A percentile compares a stretch with the other conserved stretches of the same genome.
phyloP scores from a whole-genome alignment of 192 early-diverging fungal species.

The Coemansia sp. region DNA sequence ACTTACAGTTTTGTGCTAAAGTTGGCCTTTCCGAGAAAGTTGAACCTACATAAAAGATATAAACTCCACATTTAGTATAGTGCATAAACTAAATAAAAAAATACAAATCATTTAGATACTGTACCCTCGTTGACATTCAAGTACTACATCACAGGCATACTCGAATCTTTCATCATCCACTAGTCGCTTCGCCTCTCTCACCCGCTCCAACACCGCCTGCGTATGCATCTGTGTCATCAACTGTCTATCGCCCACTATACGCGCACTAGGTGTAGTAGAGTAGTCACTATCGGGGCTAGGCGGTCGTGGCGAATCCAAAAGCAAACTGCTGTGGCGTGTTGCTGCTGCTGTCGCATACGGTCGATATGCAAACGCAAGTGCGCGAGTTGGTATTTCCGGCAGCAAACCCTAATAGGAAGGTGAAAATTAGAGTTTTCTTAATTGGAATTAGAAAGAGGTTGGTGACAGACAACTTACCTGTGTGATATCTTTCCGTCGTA shows the following conservation, averaged over 20 bases:
- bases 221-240: conserved; percentile 30
- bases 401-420: conserved; percentile 21
- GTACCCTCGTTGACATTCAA: conserved; percentile 55
- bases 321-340: conserved; percentile 2
- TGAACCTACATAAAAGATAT: conserved; percentile 36
- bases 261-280: background rate
- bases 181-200: conserved; percentile 33
- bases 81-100: background rate
- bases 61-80: background rate
- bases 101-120: too few relatives aligned
- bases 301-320: background rate
- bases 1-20: conserved; percentile 55
- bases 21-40: conserved; percentile 51
- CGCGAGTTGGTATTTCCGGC: conserved; percentile 13
- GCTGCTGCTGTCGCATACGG: conserved; percentile 23
- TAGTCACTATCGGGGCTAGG: background rate
- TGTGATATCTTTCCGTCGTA: conserved; percentile 39
- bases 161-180: conserved; percentile 43
- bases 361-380: conserved; percentile 47
- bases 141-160: conserved; percentile 47
- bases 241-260: conserved; percentile 17
- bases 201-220: conserved; percentile 21
- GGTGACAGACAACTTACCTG: conserved; percentile 3
- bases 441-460: background rate
- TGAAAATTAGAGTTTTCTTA: background rate